Conservation (phyloP, 345 rosid species). For the Eucalyptus curtisii region DNA sequence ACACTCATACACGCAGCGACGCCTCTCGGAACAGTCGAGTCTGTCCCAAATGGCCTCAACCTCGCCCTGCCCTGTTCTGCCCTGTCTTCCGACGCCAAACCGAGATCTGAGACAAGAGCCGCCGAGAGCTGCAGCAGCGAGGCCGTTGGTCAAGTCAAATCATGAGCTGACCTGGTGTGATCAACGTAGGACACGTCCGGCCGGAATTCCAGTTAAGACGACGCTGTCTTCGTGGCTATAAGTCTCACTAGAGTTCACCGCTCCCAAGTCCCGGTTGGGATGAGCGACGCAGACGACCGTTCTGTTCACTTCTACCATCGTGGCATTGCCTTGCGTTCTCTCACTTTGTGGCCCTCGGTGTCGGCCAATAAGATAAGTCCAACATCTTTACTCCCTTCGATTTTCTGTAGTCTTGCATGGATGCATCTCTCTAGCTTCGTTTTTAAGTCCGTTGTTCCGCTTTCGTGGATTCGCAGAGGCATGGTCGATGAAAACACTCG, state of each 20-base stretch:
- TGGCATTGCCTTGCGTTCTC: background rate
- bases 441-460: too few relatives aligned
- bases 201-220: background rate
- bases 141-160: background rate
- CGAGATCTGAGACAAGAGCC: background rate
- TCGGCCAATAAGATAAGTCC: too few relatives aligned
- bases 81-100: background rate
- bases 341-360: background rate
- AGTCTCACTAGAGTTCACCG: background rate
- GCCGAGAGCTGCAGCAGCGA: background rate
- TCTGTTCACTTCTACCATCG: background rate
- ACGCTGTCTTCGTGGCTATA: background rate
- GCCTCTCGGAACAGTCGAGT: too few relatives aligned
- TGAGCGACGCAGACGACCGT: background rate
- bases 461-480: too few relatives aligned
- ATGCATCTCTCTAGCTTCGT: too few relatives aligned
- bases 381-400: too few relatives aligned
- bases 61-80: background rate
- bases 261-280: background rate
- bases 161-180: background rate
- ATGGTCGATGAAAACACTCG: slow-evolving; percentile 1
- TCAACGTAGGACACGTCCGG: background rate
- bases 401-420: too few relatives aligned
- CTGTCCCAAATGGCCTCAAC: too few relatives aligned
- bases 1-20: too few relatives aligned